These are phyloP conservation scores for Quambalaria eucalypti DNA, from an alignment of 1,284 basidiomycete genomes.

Conservation along the genomic window DNA sequence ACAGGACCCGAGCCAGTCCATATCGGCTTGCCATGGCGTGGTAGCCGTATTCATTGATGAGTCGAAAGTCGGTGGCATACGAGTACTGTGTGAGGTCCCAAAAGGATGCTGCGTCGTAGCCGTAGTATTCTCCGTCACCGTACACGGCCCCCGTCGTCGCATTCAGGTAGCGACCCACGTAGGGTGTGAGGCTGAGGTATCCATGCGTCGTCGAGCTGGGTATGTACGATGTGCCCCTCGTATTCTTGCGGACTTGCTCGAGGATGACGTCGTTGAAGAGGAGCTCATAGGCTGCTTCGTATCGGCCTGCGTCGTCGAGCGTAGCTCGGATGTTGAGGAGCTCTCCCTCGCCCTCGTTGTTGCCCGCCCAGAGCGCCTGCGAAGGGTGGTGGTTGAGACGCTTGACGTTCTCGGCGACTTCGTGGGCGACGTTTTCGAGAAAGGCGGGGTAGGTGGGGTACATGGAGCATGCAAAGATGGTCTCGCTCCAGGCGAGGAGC, in stretches of 20 bases:
- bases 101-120: conserved; percentile 55
- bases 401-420: conserved; percentile 57
- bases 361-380: conserved; percentile 16
- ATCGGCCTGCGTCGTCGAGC: conserved; percentile 9
- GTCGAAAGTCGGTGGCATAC: conserved; percentile 49
- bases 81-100: conserved; percentile 58
- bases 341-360: conserved; percentile 28
- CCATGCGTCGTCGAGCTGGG: conserved; percentile 56
- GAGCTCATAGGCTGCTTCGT: conserved; percentile 15
- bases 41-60: conserved; percentile 61
- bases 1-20: conserved; percentile 57
- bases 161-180: conserved; percentile 54
- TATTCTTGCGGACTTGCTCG: conserved; percentile 53
- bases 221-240: conserved; percentile 57
- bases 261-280: conserved; percentile 53
- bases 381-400: conserved; percentile 56
- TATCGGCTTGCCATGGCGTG: conserved; percentile 62
- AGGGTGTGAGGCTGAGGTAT: conserved; percentile 56
- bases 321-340: conserved; percentile 12
- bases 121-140: conserved; percentile 49
- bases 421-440: conserved; percentile 54
- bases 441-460: conserved; percentile 53
- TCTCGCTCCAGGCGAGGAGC: conserved; percentile 60
- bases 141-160: conserved; percentile 55
- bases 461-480: conserved; percentile 56